These are phyloP conservation scores for Alternaria novae-zelandiae DNA, from an alignment of 2,329 filamentous ascomycete genomes.

Conservation along the genomic window DNA sequence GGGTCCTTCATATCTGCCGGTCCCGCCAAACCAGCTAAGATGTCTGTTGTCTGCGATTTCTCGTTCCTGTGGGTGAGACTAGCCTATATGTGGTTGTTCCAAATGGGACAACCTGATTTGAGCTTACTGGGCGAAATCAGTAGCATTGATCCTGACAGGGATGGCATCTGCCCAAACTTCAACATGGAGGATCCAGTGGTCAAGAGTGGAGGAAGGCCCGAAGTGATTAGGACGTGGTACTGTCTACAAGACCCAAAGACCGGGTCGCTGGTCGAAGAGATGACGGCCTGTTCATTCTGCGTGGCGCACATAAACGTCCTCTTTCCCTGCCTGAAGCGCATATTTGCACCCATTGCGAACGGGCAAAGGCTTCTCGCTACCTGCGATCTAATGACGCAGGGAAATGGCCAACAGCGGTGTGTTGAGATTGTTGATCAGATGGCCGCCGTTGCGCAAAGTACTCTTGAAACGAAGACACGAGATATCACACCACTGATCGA, in stretches of 20 bases:
- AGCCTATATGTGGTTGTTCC: constrained; percentile 24
- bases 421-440: constrained; percentile 18
- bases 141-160: constrained; percentile 14
- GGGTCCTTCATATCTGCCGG: constrained; percentile 11
- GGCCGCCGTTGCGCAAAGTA: constrained; percentile 6
- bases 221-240: constrained; percentile 23
- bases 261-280: constrained; percentile 19
- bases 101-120: constrained; percentile 16
- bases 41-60: constrained; percentile 17
- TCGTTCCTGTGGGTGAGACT: constrained; percentile 22
- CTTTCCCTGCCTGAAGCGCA: constrained; percentile 16
- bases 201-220: constrained; percentile 17
- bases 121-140: constrained; percentile 17
- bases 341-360: constrained; percentile 17
- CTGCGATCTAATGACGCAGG: constrained; percentile 24
- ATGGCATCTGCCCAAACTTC: constrained; percentile 27
- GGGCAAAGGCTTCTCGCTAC: constrained; percentile 22
- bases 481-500: constrained; percentile 9
- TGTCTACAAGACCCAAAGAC: constrained; percentile 21
- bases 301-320: constrained; percentile 18
- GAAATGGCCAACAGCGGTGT: constrained; percentile 8
- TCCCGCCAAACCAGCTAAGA: constrained; percentile 14
- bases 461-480: constrained; percentile 1
- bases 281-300: constrained; percentile 29
- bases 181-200: constrained; percentile 15